Evolutionary conservation across 306 rosid genomes (phyloP).

Genomic region (Medicago ruthenica): DNA sequence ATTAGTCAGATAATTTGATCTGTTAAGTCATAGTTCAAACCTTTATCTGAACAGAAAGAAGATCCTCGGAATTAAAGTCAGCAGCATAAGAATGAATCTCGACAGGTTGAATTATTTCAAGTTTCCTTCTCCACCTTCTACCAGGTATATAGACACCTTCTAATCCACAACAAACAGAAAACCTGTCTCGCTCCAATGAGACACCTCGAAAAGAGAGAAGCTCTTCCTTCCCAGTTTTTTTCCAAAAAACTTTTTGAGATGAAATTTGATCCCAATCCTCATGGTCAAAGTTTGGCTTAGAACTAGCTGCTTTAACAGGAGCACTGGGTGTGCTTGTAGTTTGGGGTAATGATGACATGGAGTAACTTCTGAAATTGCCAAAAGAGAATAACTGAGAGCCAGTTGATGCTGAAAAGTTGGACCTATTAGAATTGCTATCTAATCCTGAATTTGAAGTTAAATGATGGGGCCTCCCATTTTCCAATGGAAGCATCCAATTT

Average conservation of each 20-base stretch:
- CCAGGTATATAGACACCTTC: conserved; percentile 91
- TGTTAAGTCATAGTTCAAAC: conserved; percentile 52
- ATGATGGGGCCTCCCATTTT: conserved; percentile 65
- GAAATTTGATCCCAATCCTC: conserved; percentile 78
- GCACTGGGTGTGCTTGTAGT: conserved; percentile 52
- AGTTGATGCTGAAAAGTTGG: conserved; percentile 57
- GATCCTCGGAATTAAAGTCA: conserved; percentile 88
- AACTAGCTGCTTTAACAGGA: conserved; percentile 70
- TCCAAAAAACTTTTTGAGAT: conserved; percentile 59
- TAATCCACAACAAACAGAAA: conserved; percentile 92
- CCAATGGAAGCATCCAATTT: conserved; percentile 93
- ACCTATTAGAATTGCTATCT: conserved; percentile 61
- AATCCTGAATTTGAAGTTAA: conserved; percentile 63
- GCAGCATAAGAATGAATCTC: conserved; percentile 84
- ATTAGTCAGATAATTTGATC: conserved; percentile 38
- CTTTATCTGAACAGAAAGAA: conserved; percentile 92
- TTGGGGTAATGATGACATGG: conserved; percentile 96
- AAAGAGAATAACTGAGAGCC: conserved; percentile 75
- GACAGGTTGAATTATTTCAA: conserved; percentile 87
- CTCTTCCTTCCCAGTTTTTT: conserved; percentile 56
- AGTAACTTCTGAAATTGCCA: conserved; percentile 86
- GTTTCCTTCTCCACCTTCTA: conserved; percentile 92
- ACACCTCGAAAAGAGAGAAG: conserved; percentile 93
- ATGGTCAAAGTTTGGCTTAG: conserved; percentile 82
- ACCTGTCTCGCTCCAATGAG: conserved; percentile 83